These are phyloP conservation scores for Trifolium dubium DNA, from an alignment of 306 rosid genomes.

Conservation along the genomic window DNA sequence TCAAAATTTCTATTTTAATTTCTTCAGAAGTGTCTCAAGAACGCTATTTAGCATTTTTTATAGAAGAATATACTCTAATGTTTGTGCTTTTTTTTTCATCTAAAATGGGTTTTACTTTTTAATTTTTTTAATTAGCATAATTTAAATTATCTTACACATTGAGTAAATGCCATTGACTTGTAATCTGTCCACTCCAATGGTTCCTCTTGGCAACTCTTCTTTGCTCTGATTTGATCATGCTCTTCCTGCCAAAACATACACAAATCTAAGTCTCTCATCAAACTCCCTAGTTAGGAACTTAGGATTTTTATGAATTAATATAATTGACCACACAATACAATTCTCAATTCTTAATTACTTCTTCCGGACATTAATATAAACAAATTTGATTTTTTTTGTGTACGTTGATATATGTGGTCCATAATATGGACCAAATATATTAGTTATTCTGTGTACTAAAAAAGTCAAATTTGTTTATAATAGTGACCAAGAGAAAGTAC, in stretches of 20 bases:
- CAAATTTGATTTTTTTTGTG: no score
- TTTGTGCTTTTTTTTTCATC: background rate
- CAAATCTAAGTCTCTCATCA: background rate
- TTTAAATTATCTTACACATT: slow-evolving; percentile 66
- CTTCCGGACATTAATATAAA: no score
- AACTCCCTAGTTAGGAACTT: background rate
- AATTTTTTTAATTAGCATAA: background rate
- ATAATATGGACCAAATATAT: no score
- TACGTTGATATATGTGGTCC: no score
- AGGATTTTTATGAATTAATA: background rate
- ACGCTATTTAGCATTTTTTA: no score
- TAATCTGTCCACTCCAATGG: slow-evolving; percentile 84
- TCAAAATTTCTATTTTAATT: no score
- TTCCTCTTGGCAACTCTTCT: slow-evolving; percentile 49
- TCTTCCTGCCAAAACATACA: slow-evolving; percentile 69
- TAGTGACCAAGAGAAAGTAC: no score
- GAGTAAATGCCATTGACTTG: slow-evolving; percentile 93
- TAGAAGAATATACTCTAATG: background rate
- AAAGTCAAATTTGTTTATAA: no score
- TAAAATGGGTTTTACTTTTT: background rate
- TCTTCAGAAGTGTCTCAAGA: no score
- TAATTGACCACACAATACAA: background rate
- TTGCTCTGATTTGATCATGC: slow-evolving; percentile 75
- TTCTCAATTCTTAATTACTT: background rate
- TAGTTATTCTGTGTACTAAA: no score